Evolutionary conservation across 306 rosid species (phyloP).

Genomic region (Cucumis hystrix): DNA sequence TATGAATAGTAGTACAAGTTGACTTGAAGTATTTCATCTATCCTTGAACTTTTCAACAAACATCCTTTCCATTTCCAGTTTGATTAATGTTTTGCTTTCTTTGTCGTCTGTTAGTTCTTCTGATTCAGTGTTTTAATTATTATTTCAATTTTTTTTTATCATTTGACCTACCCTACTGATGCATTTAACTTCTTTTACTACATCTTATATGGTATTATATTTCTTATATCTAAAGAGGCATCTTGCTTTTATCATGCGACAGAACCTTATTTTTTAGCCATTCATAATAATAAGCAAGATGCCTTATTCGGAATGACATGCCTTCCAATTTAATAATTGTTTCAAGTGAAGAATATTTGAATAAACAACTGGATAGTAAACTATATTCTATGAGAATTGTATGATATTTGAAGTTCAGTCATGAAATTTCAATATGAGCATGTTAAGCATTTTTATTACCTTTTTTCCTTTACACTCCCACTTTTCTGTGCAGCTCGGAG

Average conservation of each 20-base stretch:
- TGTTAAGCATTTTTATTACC: not conserved
- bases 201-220: not conserved
- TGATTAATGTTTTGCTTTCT: not conserved
- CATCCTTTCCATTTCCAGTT: not conserved
- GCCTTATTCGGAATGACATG: not conserved
- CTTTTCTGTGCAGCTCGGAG: slow-evolving; percentile 44
- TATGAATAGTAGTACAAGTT: not conserved
- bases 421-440: not conserved
- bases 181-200: not conserved
- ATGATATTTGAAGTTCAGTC: not conserved
- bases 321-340: not conserved
- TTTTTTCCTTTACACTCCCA: not conserved
- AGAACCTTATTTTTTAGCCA: not conserved
- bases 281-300: not conserved
- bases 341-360: not conserved
- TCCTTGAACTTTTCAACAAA: not conserved
- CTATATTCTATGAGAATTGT: not conserved
- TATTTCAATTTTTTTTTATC: not conserved
- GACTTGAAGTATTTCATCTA: not conserved
- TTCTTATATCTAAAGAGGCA: not conserved
- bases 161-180: not conserved
- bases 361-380: not conserved
- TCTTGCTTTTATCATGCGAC: not conserved
- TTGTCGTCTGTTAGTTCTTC: not conserved
- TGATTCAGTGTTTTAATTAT: not conserved